Percentiles rank a stretch among this genome's conserved stretches.
Conservation (phyloP, 495 filamentous ascomycete species). For the Aspergillus bridgeri region DNA sequence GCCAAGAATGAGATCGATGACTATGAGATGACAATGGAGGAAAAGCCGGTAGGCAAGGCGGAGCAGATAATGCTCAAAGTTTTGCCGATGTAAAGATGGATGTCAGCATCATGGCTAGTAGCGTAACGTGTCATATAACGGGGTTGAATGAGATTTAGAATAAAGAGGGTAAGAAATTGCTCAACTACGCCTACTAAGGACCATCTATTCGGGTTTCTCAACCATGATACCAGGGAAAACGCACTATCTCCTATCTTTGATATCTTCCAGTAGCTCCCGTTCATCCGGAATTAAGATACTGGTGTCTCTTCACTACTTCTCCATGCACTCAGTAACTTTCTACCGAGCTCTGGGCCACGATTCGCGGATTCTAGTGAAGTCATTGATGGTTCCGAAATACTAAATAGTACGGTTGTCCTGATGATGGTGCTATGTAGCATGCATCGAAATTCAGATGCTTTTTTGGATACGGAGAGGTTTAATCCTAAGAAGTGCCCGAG, state of each 20-base stretch:
- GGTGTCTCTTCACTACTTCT: slow-evolving; percentile 37
- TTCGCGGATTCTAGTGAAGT: slow-evolving; percentile 11
- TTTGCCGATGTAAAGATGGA: slow-evolving; percentile 5
- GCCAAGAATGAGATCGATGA: slow-evolving; percentile 26
- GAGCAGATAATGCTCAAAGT: slow-evolving; percentile 3
- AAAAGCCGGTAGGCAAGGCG: slow-evolving; percentile 2
- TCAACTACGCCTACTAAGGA: slow-evolving; percentile 39
- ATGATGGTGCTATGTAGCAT: slow-evolving; percentile 60
- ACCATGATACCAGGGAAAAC: slow-evolving; percentile 28
- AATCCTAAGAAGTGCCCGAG: slow-evolving; percentile 53
- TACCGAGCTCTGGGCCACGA: slow-evolving; percentile 64
- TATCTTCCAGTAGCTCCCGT: slow-evolving; percentile 17
- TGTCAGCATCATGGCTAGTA: too few species aligned
- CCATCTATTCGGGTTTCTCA: slow-evolving; percentile 23
- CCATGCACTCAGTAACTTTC: slow-evolving; percentile 38
- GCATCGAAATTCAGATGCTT: slow-evolving; percentile 56
- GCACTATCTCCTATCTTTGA: slow-evolving; percentile 24
- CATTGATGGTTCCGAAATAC: slow-evolving; percentile 43
- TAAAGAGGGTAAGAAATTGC: slow-evolving; percentile 34
- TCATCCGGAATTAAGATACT: slow-evolving; percentile 27
- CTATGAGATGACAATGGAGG: slow-evolving; percentile 7
- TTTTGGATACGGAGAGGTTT: slow-evolving; percentile 50
- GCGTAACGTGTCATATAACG: too few species aligned
- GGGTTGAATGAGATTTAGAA: too few species aligned
- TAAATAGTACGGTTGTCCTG: slow-evolving; percentile 56